Evolutionary conservation across 768 basidiomycete species (phyloP).

Genomic region (Pulveroboletus sp.): DNA sequence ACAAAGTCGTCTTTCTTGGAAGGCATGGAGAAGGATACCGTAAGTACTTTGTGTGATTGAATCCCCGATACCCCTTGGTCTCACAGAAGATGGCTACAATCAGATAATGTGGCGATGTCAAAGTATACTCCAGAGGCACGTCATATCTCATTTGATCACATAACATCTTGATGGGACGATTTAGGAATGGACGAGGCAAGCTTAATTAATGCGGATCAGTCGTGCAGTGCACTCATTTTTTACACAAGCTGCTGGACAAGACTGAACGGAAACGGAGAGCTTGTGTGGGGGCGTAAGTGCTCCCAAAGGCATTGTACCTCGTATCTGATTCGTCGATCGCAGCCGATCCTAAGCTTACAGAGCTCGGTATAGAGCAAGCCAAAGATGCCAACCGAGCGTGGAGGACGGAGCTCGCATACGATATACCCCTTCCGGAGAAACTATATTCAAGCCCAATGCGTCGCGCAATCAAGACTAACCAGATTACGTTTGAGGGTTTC

Average conservation of each 20-base stretch:
- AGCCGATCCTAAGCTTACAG: constrained; percentile 70
- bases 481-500: constrained; percentile 50
- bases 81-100: constrained; percentile 41
- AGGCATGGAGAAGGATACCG: constrained; percentile 76
- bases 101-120: constrained; percentile 68
- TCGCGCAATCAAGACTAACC: constrained; percentile 57
- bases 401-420: constrained; percentile 40
- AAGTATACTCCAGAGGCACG: constrained; percentile 56
- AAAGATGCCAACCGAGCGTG: constrained; percentile 42
- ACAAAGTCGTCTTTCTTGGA: constrained; percentile 64
- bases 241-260: constrained; percentile 49
- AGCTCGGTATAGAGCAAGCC: constrained; percentile 57
- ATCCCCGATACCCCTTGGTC: background rate
- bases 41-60: constrained; percentile 39
- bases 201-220: constrained; percentile 4
- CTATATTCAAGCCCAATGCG: constrained; percentile 64
- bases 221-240: background rate
- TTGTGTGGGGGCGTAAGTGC: constrained; percentile 72
- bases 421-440: constrained; percentile 50
- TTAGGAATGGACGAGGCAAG: constrained; percentile 61
- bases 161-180: background rate
- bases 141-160: background rate
- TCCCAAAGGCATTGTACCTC: background rate
- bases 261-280: constrained; percentile 58
- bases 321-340: constrained; percentile 1